phyloP scores from a whole-genome alignment of 2,329 filamentous ascomycete genomes.

The Trichothecium sympodiale region DNA sequence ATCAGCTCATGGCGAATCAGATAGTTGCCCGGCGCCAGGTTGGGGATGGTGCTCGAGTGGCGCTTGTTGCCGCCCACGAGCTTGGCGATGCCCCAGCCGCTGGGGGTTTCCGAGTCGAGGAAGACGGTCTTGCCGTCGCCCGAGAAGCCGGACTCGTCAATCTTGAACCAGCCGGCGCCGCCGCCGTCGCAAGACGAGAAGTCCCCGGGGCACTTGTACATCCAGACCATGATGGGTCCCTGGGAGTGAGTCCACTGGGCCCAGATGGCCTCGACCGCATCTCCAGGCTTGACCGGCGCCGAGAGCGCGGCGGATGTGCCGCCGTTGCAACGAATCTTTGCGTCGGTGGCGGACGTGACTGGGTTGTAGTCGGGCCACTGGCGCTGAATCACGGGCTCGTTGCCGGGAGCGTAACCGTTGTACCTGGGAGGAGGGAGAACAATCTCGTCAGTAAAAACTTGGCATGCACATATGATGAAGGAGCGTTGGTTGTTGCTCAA shows the following conservation, averaged over 20 bases:
- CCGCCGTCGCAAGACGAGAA: slow-evolving; percentile 40
- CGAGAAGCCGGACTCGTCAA: slow-evolving; percentile 40
- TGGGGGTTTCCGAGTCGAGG: slow-evolving; percentile 9
- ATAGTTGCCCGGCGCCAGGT: slow-evolving; percentile 40
- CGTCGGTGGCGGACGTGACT: slow-evolving; percentile 33
- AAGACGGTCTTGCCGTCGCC: slow-evolving; percentile 21
- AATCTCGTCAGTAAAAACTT: background rate
- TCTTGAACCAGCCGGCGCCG: slow-evolving; percentile 47
- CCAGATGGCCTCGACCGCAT: slow-evolving; percentile 38
- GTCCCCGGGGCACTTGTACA: slow-evolving; percentile 34
- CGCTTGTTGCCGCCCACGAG: slow-evolving; percentile 30
- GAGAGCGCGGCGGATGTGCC: slow-evolving; percentile 33
- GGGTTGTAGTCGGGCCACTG: slow-evolving; percentile 49
- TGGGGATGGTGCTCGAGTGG: slow-evolving; percentile 40
- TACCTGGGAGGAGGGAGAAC: slow-evolving; percentile 13
- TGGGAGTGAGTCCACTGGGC: slow-evolving; percentile 47
- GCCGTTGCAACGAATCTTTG: slow-evolving; percentile 44
- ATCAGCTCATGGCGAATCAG: slow-evolving; percentile 46
- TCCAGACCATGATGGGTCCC: slow-evolving; percentile 47
- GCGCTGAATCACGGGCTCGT: slow-evolving; percentile 41
- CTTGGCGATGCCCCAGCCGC: slow-evolving; percentile 8
- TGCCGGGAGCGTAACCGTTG: slow-evolving; percentile 36
- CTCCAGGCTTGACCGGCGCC: slow-evolving; percentile 34
- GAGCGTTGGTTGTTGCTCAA: no score
- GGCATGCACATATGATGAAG: background rate